Percentiles rank a stretch among this genome's conserved stretches.
phyloP scores from a whole-genome alignment of 225 moss, liverwort and hornwort genomes.

The Thuidium tamariscinum region DNA sequence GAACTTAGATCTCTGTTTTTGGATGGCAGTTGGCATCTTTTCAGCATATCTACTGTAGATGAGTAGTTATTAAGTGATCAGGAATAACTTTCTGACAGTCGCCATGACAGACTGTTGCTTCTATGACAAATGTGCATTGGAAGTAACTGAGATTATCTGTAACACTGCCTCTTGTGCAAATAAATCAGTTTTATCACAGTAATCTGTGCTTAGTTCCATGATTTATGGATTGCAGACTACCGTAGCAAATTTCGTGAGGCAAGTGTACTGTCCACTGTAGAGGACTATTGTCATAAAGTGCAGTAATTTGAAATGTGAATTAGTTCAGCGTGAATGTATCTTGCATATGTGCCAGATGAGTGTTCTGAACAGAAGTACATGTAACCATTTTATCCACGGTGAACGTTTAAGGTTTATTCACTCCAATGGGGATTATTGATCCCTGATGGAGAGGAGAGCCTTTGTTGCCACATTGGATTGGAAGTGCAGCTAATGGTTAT shows the following conservation, averaged over 20 bases:
- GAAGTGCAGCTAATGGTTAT: accelerated
- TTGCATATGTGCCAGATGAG: accelerated
- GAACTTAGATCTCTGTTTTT: background rate
- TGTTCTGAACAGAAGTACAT: accelerated
- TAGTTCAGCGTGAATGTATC: accelerated
- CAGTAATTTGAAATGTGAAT: no score
- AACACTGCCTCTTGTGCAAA: background rate
- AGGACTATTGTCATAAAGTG: no score
- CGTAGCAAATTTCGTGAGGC: accelerated
- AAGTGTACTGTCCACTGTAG: background rate
- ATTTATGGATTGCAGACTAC: no score
- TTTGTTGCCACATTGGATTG: accelerated
- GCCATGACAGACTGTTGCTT: background rate
- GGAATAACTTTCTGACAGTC: background rate
- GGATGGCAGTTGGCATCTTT: background rate
- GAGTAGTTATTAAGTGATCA: background rate
- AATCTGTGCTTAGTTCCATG: background rate
- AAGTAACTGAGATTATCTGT: background rate
- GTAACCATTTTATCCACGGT: no score
- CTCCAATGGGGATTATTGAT: accelerated
- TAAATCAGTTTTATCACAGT: background rate
- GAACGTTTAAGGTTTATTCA: accelerated
- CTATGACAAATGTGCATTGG: slow-evolving; percentile 1
- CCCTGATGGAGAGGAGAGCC: no score
- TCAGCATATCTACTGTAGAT: background rate